Evolutionary conservation across 805 yeast genomes (phyloP), one percentile per base, ranked within the genome.

Genomic region (Vanderwaltozyma yarrowii): DNA sequence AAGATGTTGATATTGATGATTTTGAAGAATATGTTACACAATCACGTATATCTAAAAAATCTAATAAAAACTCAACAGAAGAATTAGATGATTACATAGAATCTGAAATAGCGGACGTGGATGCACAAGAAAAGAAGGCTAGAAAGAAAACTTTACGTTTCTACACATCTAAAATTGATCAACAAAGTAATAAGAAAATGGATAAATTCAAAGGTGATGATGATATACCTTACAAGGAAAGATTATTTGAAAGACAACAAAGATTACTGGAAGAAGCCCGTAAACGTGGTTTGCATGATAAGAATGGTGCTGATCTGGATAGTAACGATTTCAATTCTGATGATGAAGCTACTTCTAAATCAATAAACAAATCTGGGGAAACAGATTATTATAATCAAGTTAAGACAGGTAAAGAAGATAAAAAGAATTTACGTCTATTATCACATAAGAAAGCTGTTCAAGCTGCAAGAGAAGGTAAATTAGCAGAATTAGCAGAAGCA

Each of bases 101-200:
- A 52, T 67, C 76, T 21, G 76, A 71, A 25, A 71, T 83, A 32
- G 94, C 83, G 36, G 92, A 77, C 20, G 78, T 86, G 34, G 97
- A 92, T 61, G 70, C 73, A 32, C 94, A 85, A 53, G 97, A 87
- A 41, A 89, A 88, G 65, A 74, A 72, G 42, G 73, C 78, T 16
- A 77, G 94, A 50, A 82, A 80, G 67, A 76, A 75, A 55, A 73
- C 94, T 2, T 73, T 92, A 51, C 78, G 97, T 43, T 92, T 92
- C 76, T 92, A 92, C 70, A 92, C 98, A 1, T 84, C 97, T 41
- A 88, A 89, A 62, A 88, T 92, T 60, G 96, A 87, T 59, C 94
- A 88, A 64, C 80, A 79, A 37, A 78, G 72, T 20, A 68, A 69
- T 48, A 80, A 80, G 59, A 73, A 73, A 43, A 66, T 64, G 31